Percentiles rank a stretch among this genome's conserved stretches.
Conservation (phyloP, 2,329 filamentous ascomycete genomes). For the Pseudogymnoascus pannorum region DNA sequence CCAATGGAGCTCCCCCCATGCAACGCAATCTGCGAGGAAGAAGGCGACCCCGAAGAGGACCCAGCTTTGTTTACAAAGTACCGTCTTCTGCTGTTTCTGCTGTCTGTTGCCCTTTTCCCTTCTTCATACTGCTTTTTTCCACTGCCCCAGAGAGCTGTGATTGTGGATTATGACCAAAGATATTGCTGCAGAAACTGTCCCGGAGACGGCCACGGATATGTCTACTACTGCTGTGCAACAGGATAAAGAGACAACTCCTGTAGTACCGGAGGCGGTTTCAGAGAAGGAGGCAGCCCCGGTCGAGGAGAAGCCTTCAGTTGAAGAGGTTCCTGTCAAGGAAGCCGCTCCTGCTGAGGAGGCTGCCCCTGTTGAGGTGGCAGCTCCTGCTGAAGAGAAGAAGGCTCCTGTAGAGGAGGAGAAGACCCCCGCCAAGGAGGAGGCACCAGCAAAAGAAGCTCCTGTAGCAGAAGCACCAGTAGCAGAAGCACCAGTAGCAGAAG, state of each 20-base stretch:
- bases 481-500: background rate
- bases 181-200: constrained; percentile 3
- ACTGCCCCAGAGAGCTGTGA: constrained; percentile 3
- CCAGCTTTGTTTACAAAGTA: constrained; percentile 7
- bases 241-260: background rate
- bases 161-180: constrained; percentile 9
- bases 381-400: background rate
- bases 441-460: background rate
- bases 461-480: background rate
- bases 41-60: background rate
- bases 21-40: constrained; percentile 8
- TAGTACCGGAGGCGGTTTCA: background rate
- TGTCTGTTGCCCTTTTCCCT: background rate
- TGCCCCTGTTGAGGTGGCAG: constrained; percentile 1
- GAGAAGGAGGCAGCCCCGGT: background rate
- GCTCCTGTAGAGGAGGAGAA: background rate
- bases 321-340: background rate
- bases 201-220: constrained; percentile 3
- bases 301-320: background rate
- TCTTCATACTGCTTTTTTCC: constrained; percentile 8
- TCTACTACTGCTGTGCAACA: background rate
- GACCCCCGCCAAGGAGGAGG: background rate
- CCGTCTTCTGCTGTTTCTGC: constrained; percentile 1
- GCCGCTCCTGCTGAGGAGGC: background rate
- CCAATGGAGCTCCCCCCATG: constrained; percentile 6